Base-by-base conservation (phyloP, 106 monocot genomes). In the Posidonia australis region DNA sequence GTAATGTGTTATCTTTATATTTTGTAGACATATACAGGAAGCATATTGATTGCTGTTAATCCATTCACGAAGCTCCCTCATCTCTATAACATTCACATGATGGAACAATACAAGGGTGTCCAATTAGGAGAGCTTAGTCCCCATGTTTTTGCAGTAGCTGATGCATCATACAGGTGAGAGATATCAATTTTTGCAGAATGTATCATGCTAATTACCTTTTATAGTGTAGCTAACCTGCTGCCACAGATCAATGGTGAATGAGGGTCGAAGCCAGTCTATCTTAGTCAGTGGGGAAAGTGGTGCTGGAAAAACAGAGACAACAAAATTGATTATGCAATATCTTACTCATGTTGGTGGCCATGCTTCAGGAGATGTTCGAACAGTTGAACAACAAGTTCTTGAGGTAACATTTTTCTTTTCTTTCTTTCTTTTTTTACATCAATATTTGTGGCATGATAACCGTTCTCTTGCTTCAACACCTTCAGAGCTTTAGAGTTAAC, bases 271-370 rank as follows among this genome's bases (percentile, higher is more conserved):
- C 80, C 83, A 88, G 63, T 84, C 81, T 55, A 81, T 88, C 14
- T 68, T 88, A 67, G 87, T 88, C 68, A 88, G 87, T 67, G 87
- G 87, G 43, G 87, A 88, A 76, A 88, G 83, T 60, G 87, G 87
- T 30, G 80, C 87, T 32, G 87, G 87, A 24, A 88, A 88, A 73
- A 88, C 87, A 54, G 87, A 84, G 64, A 83, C 87, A 9, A 84
- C 87, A 66, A 88, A 88, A 53, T 68, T 88, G 19, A 72, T 88
- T 48, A 89, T 89, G 89, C 89, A 79, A 57, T 89, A 89, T 54
- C 70, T 89, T 20, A 82, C 89, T 44, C 79, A 72, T 77, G 77
- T 89, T 66, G 89, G 89, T 58, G 89, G 89, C 1, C 76, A 79
- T 55, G 63, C 67, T 58, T 44, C 69, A 54, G 63, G 67, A 54